Evolutionary conservation across 768 basidiomycete species (phyloP).

Genomic region (Fibroporia radiculosa): DNA sequence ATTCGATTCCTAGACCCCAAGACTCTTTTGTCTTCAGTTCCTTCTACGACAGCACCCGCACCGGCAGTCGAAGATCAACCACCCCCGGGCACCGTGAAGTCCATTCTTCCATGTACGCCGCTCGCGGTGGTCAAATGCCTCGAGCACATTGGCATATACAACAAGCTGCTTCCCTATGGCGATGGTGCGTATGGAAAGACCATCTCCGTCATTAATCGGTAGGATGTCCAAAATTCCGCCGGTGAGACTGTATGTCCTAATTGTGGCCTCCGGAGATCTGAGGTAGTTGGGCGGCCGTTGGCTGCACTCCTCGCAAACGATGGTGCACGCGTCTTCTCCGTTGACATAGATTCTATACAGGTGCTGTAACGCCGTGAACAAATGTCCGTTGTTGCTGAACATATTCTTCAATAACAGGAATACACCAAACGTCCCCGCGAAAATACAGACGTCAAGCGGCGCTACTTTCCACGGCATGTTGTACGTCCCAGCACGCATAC

Average conservation of each 20-base stretch:
- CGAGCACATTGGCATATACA: conserved; percentile 89
- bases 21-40: conserved; percentile 47
- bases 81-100: conserved; percentile 86
- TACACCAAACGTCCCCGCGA: conserved; percentile 83
- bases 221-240: conserved; percentile 9
- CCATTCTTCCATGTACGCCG: conserved; percentile 95
- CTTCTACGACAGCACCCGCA: conserved; percentile 22
- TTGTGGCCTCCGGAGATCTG: conserved; percentile 49
- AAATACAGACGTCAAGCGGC: conserved; percentile 32
- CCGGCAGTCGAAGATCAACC: conserved; percentile 47
- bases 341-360: conserved; percentile 93
- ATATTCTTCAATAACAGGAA: conserved; percentile 40
- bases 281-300: conserved; percentile 96
- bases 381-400: background rate
- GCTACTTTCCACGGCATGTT: conserved; percentile 80
- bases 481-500: conserved; percentile 62
- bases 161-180: conserved; percentile 85
- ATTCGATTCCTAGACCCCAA: conserved; percentile 86
- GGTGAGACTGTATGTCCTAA: background rate
- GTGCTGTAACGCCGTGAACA: conserved; percentile 27
- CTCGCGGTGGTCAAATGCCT: conserved; percentile 94
- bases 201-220: conserved; percentile 93
- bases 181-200: conserved; percentile 92
- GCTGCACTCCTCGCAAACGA: conserved; percentile 95
- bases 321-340: conserved; percentile 91